Conservation (phyloP, 768 basidiomycete genomes). For the Coprinellus micaceus region DNA sequence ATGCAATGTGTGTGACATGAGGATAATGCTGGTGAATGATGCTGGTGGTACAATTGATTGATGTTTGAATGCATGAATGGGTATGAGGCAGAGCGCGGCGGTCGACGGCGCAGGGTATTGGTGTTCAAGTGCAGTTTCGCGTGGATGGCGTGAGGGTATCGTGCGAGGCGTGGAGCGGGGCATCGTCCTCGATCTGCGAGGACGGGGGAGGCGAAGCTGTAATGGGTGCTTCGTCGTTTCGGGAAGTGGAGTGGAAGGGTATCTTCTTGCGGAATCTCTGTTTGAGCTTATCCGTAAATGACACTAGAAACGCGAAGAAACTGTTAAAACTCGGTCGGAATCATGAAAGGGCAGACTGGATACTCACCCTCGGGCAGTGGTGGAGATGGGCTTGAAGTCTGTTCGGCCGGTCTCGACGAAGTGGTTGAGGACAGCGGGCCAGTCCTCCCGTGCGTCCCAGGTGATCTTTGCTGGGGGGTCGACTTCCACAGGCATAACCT, state of each 20-base stretch:
- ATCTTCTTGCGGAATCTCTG: background rate
- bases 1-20: background rate
- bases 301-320: slow-evolving; percentile 16
- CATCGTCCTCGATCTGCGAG: background rate
- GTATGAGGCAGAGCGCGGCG: slow-evolving; percentile 19
- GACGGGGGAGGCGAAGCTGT: background rate
- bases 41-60: slow-evolving; percentile 7
- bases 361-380: slow-evolving; percentile 69
- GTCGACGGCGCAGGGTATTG: slow-evolving; percentile 22
- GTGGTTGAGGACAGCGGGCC: slow-evolving; percentile 63
- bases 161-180: slow-evolving; percentile 7
- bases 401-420: slow-evolving; percentile 70
- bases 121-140: slow-evolving; percentile 4
- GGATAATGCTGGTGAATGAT: slow-evolving; percentile 6
- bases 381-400: slow-evolving; percentile 82
- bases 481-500: slow-evolving; percentile 86
- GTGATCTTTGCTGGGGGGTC: slow-evolving; percentile 73
- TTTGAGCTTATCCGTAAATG: slow-evolving; percentile 26
- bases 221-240: background rate
- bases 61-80: background rate
- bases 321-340: slow-evolving; percentile 2
- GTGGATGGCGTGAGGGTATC: slow-evolving; percentile 1
- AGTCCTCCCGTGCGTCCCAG: slow-evolving; percentile 75
- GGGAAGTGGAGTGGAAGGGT: background rate
- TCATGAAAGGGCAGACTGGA: background rate